A percentile compares a stretch with the other conserved stretches of the same genome.
phyloP scores from a whole-genome alignment of 441 rosid species.

The Erodium moschatum region DNA sequence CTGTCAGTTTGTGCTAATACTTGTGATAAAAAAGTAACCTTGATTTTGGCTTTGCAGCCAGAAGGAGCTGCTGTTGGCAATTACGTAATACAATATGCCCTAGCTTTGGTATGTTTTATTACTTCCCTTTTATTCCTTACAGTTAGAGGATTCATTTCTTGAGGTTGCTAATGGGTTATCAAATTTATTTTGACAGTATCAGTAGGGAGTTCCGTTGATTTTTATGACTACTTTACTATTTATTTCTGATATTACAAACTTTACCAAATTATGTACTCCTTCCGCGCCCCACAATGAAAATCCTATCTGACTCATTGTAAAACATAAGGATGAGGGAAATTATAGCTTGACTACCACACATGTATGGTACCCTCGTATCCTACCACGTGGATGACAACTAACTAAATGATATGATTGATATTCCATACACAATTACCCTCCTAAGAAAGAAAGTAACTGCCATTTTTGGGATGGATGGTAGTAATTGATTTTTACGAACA shows the following conservation, averaged over 20 bases:
- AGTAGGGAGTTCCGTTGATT: background rate
- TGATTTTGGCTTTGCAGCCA: constrained; percentile 48
- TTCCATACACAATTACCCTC: background rate
- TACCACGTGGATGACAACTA: too few relatives aligned
- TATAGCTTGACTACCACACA: too few relatives aligned
- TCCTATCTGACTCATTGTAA: too few relatives aligned
- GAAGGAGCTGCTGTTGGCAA: constrained; percentile 90
- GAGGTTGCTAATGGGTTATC: background rate
- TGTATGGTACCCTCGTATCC: too few relatives aligned
- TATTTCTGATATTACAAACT: background rate
- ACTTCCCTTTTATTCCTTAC: background rate
- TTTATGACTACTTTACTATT: background rate
- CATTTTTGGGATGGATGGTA: background rate
- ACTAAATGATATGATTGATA: background rate
- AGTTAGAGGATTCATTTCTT: background rate
- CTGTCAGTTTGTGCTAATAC: background rate
- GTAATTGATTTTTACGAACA: too few relatives aligned
- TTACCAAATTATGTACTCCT: background rate
- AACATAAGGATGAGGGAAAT: too few relatives aligned
- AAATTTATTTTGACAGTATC: background rate
- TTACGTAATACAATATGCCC: constrained; percentile 84
- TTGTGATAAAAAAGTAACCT: background rate
- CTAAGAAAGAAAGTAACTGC: background rate
- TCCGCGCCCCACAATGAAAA: too few relatives aligned
- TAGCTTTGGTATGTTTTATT: constrained; percentile 59